Conservation (phyloP, 768 basidiomycete species). For the Leccinellum luteum region DNA sequence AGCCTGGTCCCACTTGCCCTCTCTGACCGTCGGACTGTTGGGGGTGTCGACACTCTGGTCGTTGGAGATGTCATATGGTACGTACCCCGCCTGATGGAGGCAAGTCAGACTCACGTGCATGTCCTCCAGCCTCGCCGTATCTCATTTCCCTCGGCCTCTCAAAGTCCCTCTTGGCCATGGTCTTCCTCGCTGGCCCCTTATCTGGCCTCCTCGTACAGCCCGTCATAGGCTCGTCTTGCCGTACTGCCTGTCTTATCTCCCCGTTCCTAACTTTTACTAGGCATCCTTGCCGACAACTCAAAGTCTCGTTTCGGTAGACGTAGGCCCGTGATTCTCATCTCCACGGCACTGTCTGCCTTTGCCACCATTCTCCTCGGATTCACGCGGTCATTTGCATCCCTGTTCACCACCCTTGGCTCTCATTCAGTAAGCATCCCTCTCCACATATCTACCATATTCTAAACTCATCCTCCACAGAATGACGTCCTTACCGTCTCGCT, state of each 20-base stretch:
- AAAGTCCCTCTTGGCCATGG: constrained; percentile 86
- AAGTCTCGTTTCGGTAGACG: constrained; percentile 82
- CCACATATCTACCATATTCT: not conserved
- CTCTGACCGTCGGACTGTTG: constrained; percentile 72
- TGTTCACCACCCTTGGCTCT: constrained; percentile 38
- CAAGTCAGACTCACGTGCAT: not conserved
- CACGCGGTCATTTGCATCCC: constrained; percentile 61
- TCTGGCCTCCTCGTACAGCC: constrained; percentile 92
- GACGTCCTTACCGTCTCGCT: constrained; percentile 68
- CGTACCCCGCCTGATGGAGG: not conserved
- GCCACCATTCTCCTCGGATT: constrained; percentile 85
- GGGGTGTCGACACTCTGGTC: constrained; percentile 93
- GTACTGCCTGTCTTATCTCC: not conserved
- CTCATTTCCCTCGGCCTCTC: constrained; percentile 84
- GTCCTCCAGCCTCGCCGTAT: constrained; percentile 68
- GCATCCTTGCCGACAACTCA: constrained; percentile 78
- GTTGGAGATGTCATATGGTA: constrained; percentile 90
- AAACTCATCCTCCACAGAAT: constrained; percentile 40
- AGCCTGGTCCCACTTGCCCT: constrained; percentile 60
- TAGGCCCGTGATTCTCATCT: constrained; percentile 80
- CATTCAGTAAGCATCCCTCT: constrained; percentile 29
- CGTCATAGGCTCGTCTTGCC: constrained; percentile 57
- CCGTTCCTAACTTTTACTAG: constrained; percentile 19
- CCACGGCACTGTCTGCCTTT: constrained; percentile 61
- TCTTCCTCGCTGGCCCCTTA: constrained; percentile 85